phyloP scores from a whole-genome alignment of 306 rosid species.

The Cicer pinnatifidum region DNA sequence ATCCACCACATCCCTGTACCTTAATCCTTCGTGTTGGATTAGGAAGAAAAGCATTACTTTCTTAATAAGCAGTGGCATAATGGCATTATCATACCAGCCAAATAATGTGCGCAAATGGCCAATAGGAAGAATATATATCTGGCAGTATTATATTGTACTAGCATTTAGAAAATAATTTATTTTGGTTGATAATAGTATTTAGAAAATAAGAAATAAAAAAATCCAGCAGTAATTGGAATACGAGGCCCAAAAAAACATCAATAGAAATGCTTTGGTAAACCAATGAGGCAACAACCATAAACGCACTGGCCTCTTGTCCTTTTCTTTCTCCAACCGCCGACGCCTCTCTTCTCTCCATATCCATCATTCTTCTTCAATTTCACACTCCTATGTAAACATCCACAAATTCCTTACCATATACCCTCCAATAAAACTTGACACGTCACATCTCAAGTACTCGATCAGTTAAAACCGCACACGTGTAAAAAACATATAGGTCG shows the following conservation, averaged over 20 bases:
- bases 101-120: constrained; percentile 5
- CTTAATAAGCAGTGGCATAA: too few relatives aligned
- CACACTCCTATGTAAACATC: background rate
- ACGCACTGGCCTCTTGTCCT: constrained; percentile 44
- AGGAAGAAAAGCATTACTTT: too few relatives aligned
- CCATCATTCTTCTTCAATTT: constrained; percentile 19
- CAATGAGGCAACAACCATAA: constrained; percentile 45
- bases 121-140: constrained; percentile 19
- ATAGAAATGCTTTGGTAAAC: constrained; percentile 23
- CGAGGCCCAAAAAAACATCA: constrained; percentile 29
- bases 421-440: background rate
- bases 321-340: constrained; percentile 56
- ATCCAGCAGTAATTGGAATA: constrained; percentile 32
- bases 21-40: too few relatives aligned
- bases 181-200: background rate
- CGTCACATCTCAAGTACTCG: background rate
- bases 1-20: too few relatives aligned
- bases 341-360: constrained; percentile 22
- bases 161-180: too few relatives aligned
- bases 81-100: constrained; percentile 28
- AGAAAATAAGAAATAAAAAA: constrained; percentile 30
- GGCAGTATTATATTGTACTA: background rate
- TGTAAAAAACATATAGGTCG: background rate
- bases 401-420: background rate
- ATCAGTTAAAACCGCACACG: background rate